Evolutionary conservation across 331 rosid species (phyloP).

Genomic region (Acacia concinna): DNA sequence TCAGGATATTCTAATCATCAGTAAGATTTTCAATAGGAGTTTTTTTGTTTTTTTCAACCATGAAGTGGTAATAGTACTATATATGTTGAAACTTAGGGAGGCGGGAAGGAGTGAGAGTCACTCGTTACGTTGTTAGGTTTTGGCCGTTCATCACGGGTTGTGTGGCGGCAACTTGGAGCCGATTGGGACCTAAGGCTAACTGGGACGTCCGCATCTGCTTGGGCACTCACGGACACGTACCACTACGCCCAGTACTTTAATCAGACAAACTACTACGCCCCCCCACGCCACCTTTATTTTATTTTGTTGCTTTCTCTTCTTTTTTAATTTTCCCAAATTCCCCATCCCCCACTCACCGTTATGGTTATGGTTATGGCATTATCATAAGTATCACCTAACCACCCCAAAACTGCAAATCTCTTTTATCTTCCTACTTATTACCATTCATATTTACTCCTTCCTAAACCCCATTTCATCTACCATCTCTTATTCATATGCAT

Average conservation of each 20-base stretch:
- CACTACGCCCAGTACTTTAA: constrained; percentile 4
- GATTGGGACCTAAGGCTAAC: not conserved
- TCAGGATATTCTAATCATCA: too few relatives aligned
- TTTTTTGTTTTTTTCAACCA: too few relatives aligned
- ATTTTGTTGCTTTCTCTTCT: too few relatives aligned
- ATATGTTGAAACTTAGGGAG: not conserved
- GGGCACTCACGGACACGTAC: constrained; percentile 15
- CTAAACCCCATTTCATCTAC: not conserved
- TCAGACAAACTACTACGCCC: not conserved
- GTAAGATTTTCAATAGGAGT: too few relatives aligned
- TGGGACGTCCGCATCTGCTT: not conserved
- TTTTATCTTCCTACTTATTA: not conserved
- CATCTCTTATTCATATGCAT: too few relatives aligned
- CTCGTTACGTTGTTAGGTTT: not conserved
- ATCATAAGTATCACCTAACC: too few relatives aligned
- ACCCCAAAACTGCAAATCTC: not conserved
- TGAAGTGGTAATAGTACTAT: too few relatives aligned
- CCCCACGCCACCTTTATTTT: not conserved
- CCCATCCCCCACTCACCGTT: not conserved
- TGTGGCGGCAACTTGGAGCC: not conserved
- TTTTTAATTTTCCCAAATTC: too few relatives aligned
- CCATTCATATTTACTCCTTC: not conserved
- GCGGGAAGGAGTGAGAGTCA: not conserved
- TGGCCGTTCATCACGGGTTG: constrained; percentile 21
- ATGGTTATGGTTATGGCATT: too few relatives aligned